phyloP scores from a whole-genome alignment of 495 filamentous ascomycete species.

The Tricharina praecox region DNA sequence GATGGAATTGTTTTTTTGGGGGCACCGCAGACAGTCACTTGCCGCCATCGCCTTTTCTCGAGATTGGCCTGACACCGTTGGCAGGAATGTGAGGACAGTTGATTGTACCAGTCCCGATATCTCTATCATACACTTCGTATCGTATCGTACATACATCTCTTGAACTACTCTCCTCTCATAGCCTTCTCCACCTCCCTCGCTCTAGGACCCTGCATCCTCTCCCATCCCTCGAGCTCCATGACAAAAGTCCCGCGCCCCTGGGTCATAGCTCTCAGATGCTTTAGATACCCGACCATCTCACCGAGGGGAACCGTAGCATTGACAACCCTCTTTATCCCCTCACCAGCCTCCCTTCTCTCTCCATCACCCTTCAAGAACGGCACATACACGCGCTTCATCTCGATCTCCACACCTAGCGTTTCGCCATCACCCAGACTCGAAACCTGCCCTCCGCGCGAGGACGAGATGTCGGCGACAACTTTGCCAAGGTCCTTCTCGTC shows the following conservation, averaged over 20 bases:
- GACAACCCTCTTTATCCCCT: conserved; percentile 41
- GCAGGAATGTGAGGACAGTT: too few species aligned
- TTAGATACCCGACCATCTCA: conserved; percentile 94
- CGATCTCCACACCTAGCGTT: conserved; percentile 31
- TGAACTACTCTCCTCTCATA: conserved; percentile 16
- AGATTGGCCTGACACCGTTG: too few species aligned
- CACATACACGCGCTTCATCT: conserved; percentile 31
- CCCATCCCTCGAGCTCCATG: conserved; percentile 81
- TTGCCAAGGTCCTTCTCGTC: conserved; percentile 64
- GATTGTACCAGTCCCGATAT: too few species aligned
- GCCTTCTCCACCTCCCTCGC: conserved; percentile 16
- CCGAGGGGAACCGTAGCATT: conserved; percentile 75
- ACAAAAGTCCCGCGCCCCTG: conserved; percentile 80
- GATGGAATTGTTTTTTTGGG: too few species aligned
- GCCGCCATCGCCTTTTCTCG: too few species aligned
- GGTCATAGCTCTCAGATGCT: conserved; percentile 73
- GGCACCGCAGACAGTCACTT: too few species aligned
- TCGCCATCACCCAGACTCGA: conserved; percentile 56
- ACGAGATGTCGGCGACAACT: conserved; percentile 80
- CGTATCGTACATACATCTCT: too few species aligned
- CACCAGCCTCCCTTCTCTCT: conserved; percentile 33
- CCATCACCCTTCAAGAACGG: conserved; percentile 2
- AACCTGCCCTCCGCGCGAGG: conserved; percentile 68
- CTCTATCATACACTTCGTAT: too few species aligned
- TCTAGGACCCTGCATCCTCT: conserved; percentile 55